Evolutionary conservation across 73 alveolate species (phyloP).

Genomic region (Breviolum minutum): DNA sequence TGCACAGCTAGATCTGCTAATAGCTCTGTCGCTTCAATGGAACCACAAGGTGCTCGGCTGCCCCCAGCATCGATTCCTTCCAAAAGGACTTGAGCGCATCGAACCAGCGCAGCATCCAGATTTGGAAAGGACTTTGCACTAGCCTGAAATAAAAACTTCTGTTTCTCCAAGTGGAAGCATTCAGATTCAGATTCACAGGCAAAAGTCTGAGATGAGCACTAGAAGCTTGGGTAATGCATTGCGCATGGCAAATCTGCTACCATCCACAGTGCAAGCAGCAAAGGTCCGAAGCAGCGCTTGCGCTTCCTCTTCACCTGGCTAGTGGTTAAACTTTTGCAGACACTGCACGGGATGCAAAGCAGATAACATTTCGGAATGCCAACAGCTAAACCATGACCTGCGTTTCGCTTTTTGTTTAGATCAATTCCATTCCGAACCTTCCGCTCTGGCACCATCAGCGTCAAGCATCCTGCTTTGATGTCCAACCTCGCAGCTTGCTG

Average conservation of each 20-base stretch:
- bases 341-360: too few species aligned
- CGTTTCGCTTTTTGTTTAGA: too few species aligned
- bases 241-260: slow-evolving; percentile 45
- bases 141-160: not conserved
- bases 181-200: not conserved
- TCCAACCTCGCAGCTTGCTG: too few species aligned
- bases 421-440: too few species aligned
- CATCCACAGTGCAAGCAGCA: not conserved
- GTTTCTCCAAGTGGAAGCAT: not conserved
- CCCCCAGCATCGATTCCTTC: slow-evolving; percentile 16
- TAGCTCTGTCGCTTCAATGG: slow-evolving; percentile 9
- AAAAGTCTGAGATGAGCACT: not conserved
- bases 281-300: not conserved
- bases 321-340: too few species aligned
- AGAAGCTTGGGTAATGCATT: slow-evolving; percentile 49
- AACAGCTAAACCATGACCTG: too few species aligned
- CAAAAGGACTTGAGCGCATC: not conserved
- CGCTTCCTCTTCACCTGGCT: not conserved
- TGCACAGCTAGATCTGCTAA: slow-evolving; percentile 10
- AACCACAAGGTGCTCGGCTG: not conserved
- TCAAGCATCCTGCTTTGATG: too few species aligned
- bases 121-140: not conserved
- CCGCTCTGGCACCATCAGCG: too few species aligned
- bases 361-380: too few species aligned
- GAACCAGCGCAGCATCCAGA: not conserved